A percentile compares a stretch with the other conserved stretches of the same genome.
These are phyloP conservation scores for Leonotis leonurus DNA, from an alignment of 257 asterid genomes.

Conservation along the genomic window DNA sequence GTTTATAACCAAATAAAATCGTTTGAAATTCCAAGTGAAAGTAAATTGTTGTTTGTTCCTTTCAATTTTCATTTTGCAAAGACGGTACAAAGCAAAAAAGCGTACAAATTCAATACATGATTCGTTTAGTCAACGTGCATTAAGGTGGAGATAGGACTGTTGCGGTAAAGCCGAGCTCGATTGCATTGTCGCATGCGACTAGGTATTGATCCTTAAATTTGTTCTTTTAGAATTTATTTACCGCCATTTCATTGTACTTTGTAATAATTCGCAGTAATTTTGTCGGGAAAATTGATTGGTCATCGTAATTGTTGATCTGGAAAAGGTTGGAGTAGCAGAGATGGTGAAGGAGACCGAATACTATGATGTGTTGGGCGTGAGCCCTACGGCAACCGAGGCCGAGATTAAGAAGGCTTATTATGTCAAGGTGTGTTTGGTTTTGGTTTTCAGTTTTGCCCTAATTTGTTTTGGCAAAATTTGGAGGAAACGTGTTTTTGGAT, in stretches of 20 bases:
- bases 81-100: neutral
- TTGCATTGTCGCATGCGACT: neutral
- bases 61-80: neutral
- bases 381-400: slow-evolving; percentile 57
- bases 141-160: neutral
- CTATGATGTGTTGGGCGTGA: slow-evolving; percentile 71
- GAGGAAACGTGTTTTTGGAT: slow-evolving; percentile 13
- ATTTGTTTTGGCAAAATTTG: slow-evolving; percentile 1
- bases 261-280: slow-evolving; percentile 5
- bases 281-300: neutral
- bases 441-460: neutral
- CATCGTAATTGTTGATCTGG: slow-evolving; percentile 7
- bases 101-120: neutral
- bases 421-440: slow-evolving; percentile 41
- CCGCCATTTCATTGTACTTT: neutral
- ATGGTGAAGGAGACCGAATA: slow-evolving; percentile 81
- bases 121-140: slow-evolving; percentile 27
- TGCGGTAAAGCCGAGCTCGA: neutral
- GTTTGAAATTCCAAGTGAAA: neutral
- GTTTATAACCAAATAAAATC: neutral
- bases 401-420: slow-evolving; percentile 74
- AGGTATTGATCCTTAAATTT: slow-evolving; percentile 7
- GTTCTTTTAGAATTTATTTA: neutral
- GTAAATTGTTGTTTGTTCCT: neutral
- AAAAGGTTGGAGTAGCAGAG: slow-evolving; percentile 12